Base-by-base conservation (phyloP, 2,329 filamentous ascomycete species). In the Stachybotrys chartarum region DNA sequence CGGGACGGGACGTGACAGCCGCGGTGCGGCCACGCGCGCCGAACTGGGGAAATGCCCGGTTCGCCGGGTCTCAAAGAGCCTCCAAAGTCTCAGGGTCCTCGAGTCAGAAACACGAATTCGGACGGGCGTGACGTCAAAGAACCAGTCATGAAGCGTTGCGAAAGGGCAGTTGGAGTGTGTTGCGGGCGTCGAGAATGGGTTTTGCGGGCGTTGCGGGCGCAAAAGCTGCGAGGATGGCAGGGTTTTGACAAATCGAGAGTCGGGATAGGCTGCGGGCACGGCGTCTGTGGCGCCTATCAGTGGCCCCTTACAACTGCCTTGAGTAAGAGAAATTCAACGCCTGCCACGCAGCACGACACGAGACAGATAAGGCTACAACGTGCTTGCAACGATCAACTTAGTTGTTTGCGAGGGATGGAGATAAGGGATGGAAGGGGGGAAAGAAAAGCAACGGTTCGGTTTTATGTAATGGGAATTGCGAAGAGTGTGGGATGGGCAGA, bases 401-500 rank as follows among this genome's bases (percentile, higher is more conserved):
- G 35, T 42, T 42, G 35, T 57, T 63, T 64, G 60, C 61, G 61
- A 64, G 63, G 64, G 64, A 63, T 58, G 61, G 56, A 65, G 63
- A 68, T 69, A 68, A 64, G 64, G 62, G 59, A 62, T 54, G 54
- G 55, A 58, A 60, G 60, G 61, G 58, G 58, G 56, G 57, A 54
- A 54, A 54, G 56, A 64, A 61, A 61, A 67, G 67, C 60, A 65
- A 60, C 64, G 58, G 58, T 63, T 63, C 66, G 67, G 61, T 71
- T 72, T 72, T 71, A 72, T 70, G 70, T 71, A 71, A 71, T 70
- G 66, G 67, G 63, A 70, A 69, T 67, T 68, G 64, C 56, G 56
- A 42, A 42, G 35, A 42, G 35, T 14, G 14, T 14, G 35, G 35
- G 35, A 42, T 42, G 35, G 5, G 14, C 35, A 14, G 35, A 42